phyloP scores from a whole-genome alignment of 768 basidiomycete genomes.

The Mycena polygramma region DNA sequence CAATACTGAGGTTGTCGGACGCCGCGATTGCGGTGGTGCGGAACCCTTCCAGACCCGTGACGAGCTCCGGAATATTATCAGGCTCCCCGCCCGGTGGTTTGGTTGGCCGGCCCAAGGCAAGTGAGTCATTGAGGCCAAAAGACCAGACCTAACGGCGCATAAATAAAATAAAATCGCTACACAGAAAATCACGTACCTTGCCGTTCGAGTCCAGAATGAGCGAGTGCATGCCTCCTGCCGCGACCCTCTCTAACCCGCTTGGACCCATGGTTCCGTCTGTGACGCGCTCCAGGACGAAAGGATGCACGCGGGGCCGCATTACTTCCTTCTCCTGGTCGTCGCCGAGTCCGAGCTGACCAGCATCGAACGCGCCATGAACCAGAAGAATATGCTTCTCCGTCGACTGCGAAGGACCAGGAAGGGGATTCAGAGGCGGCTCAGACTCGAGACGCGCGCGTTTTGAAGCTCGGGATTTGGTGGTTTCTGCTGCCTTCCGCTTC shows the following conservation, averaged over 20 bases:
- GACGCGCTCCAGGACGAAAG: constrained; percentile 12
- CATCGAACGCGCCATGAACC: constrained; percentile 34
- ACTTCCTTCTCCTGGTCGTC: constrained; percentile 34
- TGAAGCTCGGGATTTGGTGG: neutral
- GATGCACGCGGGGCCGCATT: constrained; percentile 33
- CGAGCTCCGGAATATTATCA: constrained; percentile 27
- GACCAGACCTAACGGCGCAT: constrained; percentile 31
- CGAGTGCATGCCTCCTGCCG: constrained; percentile 37
- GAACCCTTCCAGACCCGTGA: constrained; percentile 21
- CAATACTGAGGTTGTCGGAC: constrained; percentile 34
- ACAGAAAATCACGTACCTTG: constrained; percentile 13
- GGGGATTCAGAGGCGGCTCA: constrained; percentile 6
- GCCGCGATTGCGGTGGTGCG: constrained; percentile 28
- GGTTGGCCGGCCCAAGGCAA: constrained; percentile 33
- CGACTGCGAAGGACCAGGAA: constrained; percentile 11
- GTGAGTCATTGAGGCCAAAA: constrained; percentile 34
- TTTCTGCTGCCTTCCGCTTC: constrained; percentile 9
- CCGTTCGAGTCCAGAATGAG: constrained; percentile 34
- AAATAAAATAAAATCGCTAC: neutral
- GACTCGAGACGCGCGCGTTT: constrained; percentile 16
- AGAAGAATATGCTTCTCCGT: constrained; percentile 25
- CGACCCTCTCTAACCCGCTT: constrained; percentile 28
- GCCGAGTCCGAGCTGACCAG: constrained; percentile 35
- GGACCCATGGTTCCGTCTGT: constrained; percentile 8
- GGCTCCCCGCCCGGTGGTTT: constrained; percentile 15